Base-by-base conservation (phyloP, 768 basidiomycete species). In the Naematelia encephala region DNA sequence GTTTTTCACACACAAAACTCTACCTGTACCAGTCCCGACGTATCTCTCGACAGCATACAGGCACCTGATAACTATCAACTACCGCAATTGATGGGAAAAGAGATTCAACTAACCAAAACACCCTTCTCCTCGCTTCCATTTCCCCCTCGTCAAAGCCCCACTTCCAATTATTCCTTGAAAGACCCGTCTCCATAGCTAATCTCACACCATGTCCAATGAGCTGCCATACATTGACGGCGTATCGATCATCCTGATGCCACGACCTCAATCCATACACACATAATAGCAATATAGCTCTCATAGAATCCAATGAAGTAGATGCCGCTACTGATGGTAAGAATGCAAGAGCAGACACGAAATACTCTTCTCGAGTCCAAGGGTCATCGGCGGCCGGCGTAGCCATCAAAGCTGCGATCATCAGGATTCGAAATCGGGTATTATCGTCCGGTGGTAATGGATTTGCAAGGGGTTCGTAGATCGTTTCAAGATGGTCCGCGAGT, bases 351-450 rank as follows among this genome's bases (percentile, higher is more conserved):
- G 57, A 4, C 22, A 25, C 50, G 12, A 51, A 51, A 26, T 58
- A 58, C 23, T 51, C 50, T 25, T 51, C 57, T 2, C 26, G 26
- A 22, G 49, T 16, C 22, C 21, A 58, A 11, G 39, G 49, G 43
- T 50, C 55, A 16, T 11, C 30, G 13, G 48, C 21, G 10, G 29
- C 42, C 3, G 57, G 57, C 13, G 16, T 23, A 4, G 34, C n/a
- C 11, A 52, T 23, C 34, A 39, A 39, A 12, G 54, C 54, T 14
- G 50, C 51, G 29, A 58, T 34, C 48, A 52, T 58, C 21, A 46
- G 23, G 21, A 58, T 29, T 10, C 22, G 13, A 49, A 43, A 51
- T 19, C 30, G 30, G 2, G 23, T 49, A 11, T n/a, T 42, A 45
- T 55, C 39, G 22, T 46, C 43, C 21, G 27, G 16, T 16, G 34